phyloP scores from a whole-genome alignment of 495 filamentous ascomycete genomes.

The Jackrogersella minutella region DNA sequence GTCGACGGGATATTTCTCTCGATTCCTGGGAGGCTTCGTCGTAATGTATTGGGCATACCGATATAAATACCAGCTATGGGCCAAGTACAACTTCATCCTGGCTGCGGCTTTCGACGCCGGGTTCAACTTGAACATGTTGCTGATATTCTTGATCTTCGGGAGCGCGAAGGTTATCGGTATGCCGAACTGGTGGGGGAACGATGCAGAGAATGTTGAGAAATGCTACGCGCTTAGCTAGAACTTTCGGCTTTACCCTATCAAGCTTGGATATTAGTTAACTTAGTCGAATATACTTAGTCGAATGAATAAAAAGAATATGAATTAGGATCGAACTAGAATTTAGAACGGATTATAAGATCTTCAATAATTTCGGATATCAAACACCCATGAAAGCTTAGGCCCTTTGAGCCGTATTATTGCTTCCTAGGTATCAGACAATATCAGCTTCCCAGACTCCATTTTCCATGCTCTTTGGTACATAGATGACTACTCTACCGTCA shows the following conservation, averaged over 20 bases:
- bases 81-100: constrained; percentile 63
- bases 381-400: too few relatives aligned
- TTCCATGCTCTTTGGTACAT: too few relatives aligned
- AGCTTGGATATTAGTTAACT: not conserved
- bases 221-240: constrained; percentile 44
- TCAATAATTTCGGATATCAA: too few relatives aligned
- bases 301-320: not conserved
- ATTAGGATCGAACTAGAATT: not conserved
- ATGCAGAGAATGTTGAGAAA: constrained; percentile 47
- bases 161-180: constrained; percentile 61
- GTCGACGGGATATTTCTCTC: constrained; percentile 62
- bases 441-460: too few relatives aligned
- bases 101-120: constrained; percentile 66
- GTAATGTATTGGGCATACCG: constrained; percentile 64
- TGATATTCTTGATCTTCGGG: constrained; percentile 64
- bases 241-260: not conserved
- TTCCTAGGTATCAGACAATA: too few relatives aligned
- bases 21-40: constrained; percentile 64
- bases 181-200: constrained; percentile 68
- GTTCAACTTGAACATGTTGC: constrained; percentile 64
- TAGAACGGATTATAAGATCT: too few relatives aligned
- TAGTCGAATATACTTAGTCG: not conserved
- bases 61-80: constrained; percentile 63
- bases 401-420: too few relatives aligned
- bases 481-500: too few relatives aligned